phyloP scores from a whole-genome alignment of 331 rosid species.

The Phaseolus coccineus region DNA sequence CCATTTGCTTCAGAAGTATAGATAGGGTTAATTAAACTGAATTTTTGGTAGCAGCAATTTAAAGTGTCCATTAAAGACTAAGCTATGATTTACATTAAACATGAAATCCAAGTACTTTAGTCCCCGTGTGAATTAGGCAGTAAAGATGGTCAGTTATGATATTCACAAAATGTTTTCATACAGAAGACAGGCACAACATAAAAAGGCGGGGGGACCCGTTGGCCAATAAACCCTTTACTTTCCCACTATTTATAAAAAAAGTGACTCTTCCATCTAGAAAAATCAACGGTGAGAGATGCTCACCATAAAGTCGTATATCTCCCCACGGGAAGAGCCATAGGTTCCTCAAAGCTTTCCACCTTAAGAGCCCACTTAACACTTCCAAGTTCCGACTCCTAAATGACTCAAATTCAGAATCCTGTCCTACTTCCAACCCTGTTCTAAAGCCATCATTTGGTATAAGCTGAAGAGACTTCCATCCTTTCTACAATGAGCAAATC shows the following conservation, averaged over 20 bases:
- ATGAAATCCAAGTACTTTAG: slow-evolving; percentile 43
- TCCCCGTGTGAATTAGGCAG: slow-evolving; percentile 38
- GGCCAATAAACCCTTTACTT: slow-evolving; percentile 47
- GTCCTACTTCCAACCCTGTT: not conserved
- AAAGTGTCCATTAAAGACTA: not conserved
- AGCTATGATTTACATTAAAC: not conserved
- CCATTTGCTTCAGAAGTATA: not conserved
- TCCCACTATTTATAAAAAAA: slow-evolving; percentile 8
- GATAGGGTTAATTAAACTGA: not conserved
- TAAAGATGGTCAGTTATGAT: slow-evolving; percentile 32
- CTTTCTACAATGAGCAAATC: slow-evolving; percentile 63
- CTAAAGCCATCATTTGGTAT: slow-evolving; percentile 41
- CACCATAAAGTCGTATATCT: slow-evolving; percentile 36
- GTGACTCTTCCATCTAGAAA: slow-evolving; percentile 21
- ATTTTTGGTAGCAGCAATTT: not conserved
- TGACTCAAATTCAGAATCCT: slow-evolving; percentile 13
- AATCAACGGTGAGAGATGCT: slow-evolving; percentile 49
- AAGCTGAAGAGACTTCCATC: slow-evolving; percentile 44
- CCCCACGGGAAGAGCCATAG: slow-evolving; percentile 20
- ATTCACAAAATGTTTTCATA: slow-evolving; percentile 39
- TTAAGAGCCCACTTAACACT: slow-evolving; percentile 32
- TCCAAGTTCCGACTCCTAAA: not conserved
- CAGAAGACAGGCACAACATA: slow-evolving; percentile 42
- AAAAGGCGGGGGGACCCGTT: slow-evolving; percentile 56
- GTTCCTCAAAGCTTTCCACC: slow-evolving; percentile 37